A percentile compares a stretch with the other conserved stretches of the same genome.
phyloP scores from a whole-genome alignment of 106 monocot genomes.

The Dioscorea alata region DNA sequence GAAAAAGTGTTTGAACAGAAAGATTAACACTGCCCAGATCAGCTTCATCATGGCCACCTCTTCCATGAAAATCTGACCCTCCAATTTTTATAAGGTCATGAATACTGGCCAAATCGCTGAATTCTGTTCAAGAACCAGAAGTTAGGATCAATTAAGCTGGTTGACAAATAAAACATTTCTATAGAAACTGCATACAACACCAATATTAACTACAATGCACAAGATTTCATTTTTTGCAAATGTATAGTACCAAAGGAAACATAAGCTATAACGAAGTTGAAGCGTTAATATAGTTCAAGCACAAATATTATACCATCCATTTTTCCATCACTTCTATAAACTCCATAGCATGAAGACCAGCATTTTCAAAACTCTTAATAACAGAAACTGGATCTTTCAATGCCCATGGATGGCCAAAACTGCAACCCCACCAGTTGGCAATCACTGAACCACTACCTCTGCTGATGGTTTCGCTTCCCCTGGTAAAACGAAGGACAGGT shows the following conservation, averaged over 20 bases:
- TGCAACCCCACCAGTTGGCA: slow-evolving; percentile 68
- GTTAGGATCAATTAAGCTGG: too few relatives aligned
- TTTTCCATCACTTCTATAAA: slow-evolving; percentile 86
- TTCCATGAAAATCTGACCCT: slow-evolving; percentile 97
- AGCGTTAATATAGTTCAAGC: background rate
- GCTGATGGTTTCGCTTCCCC: slow-evolving; percentile 79
- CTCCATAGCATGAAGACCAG: slow-evolving; percentile 90
- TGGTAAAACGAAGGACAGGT: slow-evolving; percentile 9
- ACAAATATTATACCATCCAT: slow-evolving; percentile 44
- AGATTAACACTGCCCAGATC: slow-evolving; percentile 73
- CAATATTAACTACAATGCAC: background rate
- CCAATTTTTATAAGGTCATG: slow-evolving; percentile 80
- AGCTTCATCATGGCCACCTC: slow-evolving; percentile 59
- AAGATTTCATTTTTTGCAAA: too few relatives aligned
- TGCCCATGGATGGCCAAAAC: slow-evolving; percentile 94
- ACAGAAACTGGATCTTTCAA: slow-evolving; percentile 69
- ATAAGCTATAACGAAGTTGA: background rate
- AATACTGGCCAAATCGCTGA: slow-evolving; percentile 73
- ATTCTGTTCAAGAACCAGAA: slow-evolving; percentile 31
- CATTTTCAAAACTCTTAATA: slow-evolving; percentile 58
- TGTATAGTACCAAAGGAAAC: too few relatives aligned
- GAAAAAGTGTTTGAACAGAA: slow-evolving; percentile 37
- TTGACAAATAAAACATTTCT: background rate
- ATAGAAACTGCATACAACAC: background rate
- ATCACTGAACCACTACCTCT: slow-evolving; percentile 67